Conservation (phyloP, 176 grass and related monocot genomes). For the Carex myosuroides region DNA sequence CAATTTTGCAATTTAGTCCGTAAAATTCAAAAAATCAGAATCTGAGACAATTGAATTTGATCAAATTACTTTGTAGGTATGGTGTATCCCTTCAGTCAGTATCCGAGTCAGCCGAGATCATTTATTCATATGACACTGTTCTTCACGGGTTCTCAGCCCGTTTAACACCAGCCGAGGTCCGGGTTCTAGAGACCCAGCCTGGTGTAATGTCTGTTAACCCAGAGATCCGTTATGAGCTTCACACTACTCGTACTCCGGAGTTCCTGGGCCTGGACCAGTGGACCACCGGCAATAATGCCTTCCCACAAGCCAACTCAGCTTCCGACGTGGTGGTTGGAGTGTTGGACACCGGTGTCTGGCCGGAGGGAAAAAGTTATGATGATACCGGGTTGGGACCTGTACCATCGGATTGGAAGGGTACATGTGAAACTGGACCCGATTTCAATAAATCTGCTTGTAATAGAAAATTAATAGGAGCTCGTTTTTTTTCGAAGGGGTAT, state of each 20-base stretch:
- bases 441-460: conserved; percentile 74
- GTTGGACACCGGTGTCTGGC: conserved; percentile 91
- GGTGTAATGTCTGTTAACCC: conserved; percentile 68
- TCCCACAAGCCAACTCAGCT: conserved; percentile 37
- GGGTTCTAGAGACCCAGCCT: conserved; percentile 38
- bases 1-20: not conserved
- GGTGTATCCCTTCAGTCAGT: conserved; percentile 72
- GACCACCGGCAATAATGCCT: not conserved
- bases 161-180: conserved; percentile 56
- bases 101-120: conserved; percentile 49
- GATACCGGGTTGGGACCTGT: conserved; percentile 59
- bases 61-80: conserved; percentile 28
- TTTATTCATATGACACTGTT: conserved; percentile 80
- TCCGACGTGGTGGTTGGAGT: conserved; percentile 72
- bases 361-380: conserved; percentile 71
- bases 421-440: conserved; percentile 64
- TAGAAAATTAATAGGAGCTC: conserved; percentile 72
- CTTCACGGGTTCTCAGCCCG: conserved; percentile 71
- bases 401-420: conserved; percentile 70
- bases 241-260: conserved; percentile 79
- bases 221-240: conserved; percentile 82
- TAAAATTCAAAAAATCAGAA: not conserved
- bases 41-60: not conserved
- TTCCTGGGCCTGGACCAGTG: conserved; percentile 56
- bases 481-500: conserved; percentile 67